These are phyloP conservation scores for Cunninghamia lanceolata DNA, from an alignment of 75 land plant genomes.

Conservation along the genomic window DNA sequence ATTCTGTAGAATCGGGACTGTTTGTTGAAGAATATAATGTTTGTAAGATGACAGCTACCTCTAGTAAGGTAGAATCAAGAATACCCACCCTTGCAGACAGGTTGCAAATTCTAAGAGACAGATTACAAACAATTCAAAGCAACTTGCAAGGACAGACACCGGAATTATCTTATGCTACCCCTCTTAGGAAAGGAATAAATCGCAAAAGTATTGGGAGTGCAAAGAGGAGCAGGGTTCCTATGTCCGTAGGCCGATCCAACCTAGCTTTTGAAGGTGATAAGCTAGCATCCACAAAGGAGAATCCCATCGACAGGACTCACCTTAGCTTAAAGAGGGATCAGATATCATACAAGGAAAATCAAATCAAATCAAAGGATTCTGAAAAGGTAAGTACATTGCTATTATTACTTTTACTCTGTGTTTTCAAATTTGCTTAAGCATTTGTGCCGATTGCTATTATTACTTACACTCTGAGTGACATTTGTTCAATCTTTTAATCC, in stretches of 20 bases:
- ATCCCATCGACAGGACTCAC: neutral
- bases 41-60: neutral
- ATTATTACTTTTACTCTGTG: neutral
- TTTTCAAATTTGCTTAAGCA: neutral
- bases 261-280: neutral
- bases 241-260: neutral
- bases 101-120: neutral
- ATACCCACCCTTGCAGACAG: neutral
- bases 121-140: neutral
- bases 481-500: neutral
- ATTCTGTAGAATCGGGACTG: neutral
- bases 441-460: neutral
- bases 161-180: neutral
- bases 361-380: constrained; percentile 4
- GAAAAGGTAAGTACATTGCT: constrained; percentile 3
- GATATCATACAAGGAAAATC: neutral
- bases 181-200: neutral
- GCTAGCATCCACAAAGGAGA: neutral
- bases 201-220: neutral
- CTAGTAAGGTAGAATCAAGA: neutral
- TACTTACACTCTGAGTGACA: neutral
- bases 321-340: neutral
- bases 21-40: neutral
- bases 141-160: neutral
- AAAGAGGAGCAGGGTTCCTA: neutral